Evolutionary conservation across 352 stramenopile genomes (phyloP).

Genomic region (Pythium aquatile): DNA sequence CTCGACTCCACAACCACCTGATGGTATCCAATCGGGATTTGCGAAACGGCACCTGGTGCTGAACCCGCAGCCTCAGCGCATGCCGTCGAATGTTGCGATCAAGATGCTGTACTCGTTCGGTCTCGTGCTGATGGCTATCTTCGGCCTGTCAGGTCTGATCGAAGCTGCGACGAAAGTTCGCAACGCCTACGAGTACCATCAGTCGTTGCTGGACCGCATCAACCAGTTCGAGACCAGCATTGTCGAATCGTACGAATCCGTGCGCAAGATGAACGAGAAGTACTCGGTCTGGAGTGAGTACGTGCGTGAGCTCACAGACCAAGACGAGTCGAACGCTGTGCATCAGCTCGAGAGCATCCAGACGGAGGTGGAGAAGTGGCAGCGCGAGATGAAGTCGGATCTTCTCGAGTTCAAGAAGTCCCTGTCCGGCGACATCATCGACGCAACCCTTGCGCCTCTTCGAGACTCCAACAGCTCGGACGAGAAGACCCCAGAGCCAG

Average conservation of each 20-base stretch:
- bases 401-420: constrained; percentile 60
- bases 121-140: constrained; percentile 45
- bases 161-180: constrained; percentile 46
- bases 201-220: constrained; percentile 54
- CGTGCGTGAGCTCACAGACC: constrained; percentile 59
- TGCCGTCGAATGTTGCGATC: constrained; percentile 21
- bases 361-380: constrained; percentile 67
- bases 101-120: constrained; percentile 36
- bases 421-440: constrained; percentile 51
- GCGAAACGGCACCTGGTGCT: constrained; percentile 9
- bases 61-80: constrained; percentile 12
- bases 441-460: constrained; percentile 44
- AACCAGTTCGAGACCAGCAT: constrained; percentile 62
- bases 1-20: not conserved
- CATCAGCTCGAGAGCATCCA: constrained; percentile 67
- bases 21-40: not conserved
- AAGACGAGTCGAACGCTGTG: constrained; percentile 63
- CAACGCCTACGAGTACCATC: constrained; percentile 64
- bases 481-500: constrained; percentile 19
- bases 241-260: constrained; percentile 58
- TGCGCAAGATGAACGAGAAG: constrained; percentile 65
- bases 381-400: constrained; percentile 69
- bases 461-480: constrained; percentile 26
- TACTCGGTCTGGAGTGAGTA: constrained; percentile 76
- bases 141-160: constrained; percentile 52